Conservation (phyloP, 306 rosid genomes). For the Trichosanthes truncata region DNA sequence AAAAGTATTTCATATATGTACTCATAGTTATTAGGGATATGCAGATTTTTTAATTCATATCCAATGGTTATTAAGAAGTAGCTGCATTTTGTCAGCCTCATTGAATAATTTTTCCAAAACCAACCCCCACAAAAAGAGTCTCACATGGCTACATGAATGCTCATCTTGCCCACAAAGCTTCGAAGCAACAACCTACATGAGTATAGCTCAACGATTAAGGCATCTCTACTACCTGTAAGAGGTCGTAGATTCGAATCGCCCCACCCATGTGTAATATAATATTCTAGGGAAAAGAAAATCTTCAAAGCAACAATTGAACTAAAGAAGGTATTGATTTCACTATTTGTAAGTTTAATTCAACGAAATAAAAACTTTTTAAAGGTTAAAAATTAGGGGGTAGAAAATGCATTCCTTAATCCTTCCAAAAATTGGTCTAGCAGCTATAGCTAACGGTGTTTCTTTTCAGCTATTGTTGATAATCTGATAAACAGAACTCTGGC, state of each 20-base stretch:
- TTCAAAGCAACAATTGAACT: not conserved
- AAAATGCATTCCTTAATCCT: not conserved
- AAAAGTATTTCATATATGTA: too few species aligned
- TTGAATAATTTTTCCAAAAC: too few species aligned
- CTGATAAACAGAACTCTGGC: conserved; percentile 58
- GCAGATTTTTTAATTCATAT: too few species aligned
- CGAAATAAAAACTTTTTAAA: not conserved
- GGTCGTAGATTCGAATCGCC: not conserved
- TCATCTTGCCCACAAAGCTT: not conserved
- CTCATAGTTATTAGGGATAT: too few species aligned
- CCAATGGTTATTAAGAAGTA: too few species aligned
- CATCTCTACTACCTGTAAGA: not conserved
- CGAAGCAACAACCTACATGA: not conserved
- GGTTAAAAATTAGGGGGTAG: not conserved
- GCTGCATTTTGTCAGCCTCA: too few species aligned
- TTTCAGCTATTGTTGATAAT: conserved; percentile 81
- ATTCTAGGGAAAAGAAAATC: not conserved
- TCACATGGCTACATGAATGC: not conserved
- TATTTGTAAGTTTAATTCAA: not conserved
- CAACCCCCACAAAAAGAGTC: not conserved
- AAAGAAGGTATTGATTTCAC: not conserved
- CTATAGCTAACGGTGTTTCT: conserved; percentile 24
- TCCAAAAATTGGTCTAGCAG: not conserved
- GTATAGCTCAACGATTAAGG: not conserved
- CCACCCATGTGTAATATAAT: not conserved